Percentiles rank a stretch among this genome's conserved stretches.
Evolutionary conservation across 2,329 filamentous ascomycete genomes (phyloP).

Genomic region (Sordariomycetes sp.): DNA sequence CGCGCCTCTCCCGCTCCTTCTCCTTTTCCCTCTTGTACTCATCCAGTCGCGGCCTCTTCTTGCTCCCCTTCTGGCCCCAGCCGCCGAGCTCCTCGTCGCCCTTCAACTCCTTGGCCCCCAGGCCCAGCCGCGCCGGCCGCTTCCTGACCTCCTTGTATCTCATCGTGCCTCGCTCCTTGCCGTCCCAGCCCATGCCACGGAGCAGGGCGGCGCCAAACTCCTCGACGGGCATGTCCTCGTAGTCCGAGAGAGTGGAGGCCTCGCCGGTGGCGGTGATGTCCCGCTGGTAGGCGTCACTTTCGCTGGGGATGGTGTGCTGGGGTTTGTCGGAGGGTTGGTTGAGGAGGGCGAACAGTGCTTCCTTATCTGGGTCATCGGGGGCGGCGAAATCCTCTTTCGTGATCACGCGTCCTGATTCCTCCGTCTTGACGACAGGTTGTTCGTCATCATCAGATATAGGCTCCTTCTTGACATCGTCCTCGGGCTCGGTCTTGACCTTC

Average conservation of each 20-base stretch:
- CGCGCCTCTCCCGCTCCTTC: slow-evolving; percentile 29
- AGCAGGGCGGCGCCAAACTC: slow-evolving; percentile 89
- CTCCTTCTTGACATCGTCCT: slow-evolving; percentile 23
- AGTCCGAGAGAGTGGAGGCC: slow-evolving; percentile 69
- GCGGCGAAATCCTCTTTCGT: slow-evolving; percentile 5
- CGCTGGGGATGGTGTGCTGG: slow-evolving; percentile 41
- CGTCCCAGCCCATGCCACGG: slow-evolving; percentile 94
- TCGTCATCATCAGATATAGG: no score
- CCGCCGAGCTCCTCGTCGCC: slow-evolving; percentile 64
- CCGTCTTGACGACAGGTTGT: background rate
- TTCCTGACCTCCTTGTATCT: slow-evolving; percentile 55
- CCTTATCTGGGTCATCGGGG: slow-evolving; percentile 27
- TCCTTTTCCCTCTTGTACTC: slow-evolving; percentile 40
- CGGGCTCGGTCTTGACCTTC: slow-evolving; percentile 44
- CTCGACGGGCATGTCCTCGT: slow-evolving; percentile 82
- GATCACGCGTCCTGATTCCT: slow-evolving; percentile 4
- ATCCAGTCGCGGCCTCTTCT: slow-evolving; percentile 29
- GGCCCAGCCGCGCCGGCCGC: slow-evolving; percentile 73
- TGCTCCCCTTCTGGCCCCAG: slow-evolving; percentile 62
- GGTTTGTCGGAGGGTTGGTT: slow-evolving; percentile 34
- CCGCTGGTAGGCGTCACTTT: slow-evolving; percentile 58
- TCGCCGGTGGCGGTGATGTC: slow-evolving; percentile 68
- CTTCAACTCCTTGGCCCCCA: slow-evolving; percentile 78
- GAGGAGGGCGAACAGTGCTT: slow-evolving; percentile 59
- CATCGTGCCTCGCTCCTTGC: slow-evolving; percentile 41